Evolutionary conservation across 2,329 filamentous ascomycete genomes (phyloP).

Genomic region (Ascochyta pisi): DNA sequence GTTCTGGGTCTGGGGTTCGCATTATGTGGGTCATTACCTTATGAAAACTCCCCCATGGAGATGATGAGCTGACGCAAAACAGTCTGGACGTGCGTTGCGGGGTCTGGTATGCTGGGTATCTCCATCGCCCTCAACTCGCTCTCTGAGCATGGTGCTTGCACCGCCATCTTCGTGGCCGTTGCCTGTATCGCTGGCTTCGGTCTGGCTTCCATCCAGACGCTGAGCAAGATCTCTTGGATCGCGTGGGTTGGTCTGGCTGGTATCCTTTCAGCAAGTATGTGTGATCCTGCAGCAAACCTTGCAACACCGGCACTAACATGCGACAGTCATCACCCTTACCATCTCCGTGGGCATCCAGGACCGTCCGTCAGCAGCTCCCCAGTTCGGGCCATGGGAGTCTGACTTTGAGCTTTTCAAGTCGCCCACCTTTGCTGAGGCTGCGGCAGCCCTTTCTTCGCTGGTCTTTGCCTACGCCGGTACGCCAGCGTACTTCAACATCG

Average conservation of each 20-base stretch:
- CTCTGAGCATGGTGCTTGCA: slow-evolving; percentile 64
- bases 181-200: slow-evolving; percentile 57
- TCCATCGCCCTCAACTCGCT: slow-evolving; percentile 67
- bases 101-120: slow-evolving; percentile 65
- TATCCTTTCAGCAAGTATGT: slow-evolving; percentile 20
- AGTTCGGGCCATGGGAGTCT: slow-evolving; percentile 18
- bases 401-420: slow-evolving; percentile 64
- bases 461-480: slow-evolving; percentile 63
- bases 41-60: slow-evolving; percentile 45
- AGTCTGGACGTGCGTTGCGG: slow-evolving; percentile 40
- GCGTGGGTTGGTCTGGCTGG: slow-evolving; percentile 21
- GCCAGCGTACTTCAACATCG: slow-evolving; percentile 67
- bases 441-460: slow-evolving; percentile 63
- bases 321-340: slow-evolving; percentile 20
- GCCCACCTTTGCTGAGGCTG: slow-evolving; percentile 63
- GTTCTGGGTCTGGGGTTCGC: slow-evolving; percentile 47
- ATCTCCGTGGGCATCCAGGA: slow-evolving; percentile 25
- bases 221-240: slow-evolving; percentile 65
- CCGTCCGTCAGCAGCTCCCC: slow-evolving; percentile 26
- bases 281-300: not conserved
- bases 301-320: not conserved
- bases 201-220: slow-evolving; percentile 63
- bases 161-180: slow-evolving; percentile 60
- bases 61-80: slow-evolving; percentile 38
- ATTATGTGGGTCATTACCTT: slow-evolving; percentile 39